Base-by-base conservation (phyloP, 2,329 filamentous ascomycete genomes). In the Metarhizium brunneum region DNA sequence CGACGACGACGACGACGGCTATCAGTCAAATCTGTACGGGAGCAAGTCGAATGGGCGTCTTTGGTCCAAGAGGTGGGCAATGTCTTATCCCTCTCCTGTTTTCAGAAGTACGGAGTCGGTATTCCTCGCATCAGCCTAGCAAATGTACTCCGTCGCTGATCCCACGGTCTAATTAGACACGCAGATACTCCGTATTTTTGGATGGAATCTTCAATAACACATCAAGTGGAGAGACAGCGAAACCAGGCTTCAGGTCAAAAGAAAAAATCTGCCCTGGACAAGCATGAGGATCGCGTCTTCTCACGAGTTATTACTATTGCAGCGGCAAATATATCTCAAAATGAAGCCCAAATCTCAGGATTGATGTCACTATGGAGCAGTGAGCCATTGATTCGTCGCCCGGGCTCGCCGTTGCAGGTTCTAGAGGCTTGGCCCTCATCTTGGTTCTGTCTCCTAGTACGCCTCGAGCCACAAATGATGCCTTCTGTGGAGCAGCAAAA, bases 161-260 rank as follows among this genome's bases (percentile, higher is more conserved):
- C 40, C 25, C 42, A 53, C 42, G 51, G 51, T 29, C 20, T 53
- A 53, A 53, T 47, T 47, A 53, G 42, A 48, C 45, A 48, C 6
- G 20, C 20, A 30, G 20, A 25, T 7, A 25, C 18, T 11, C 43
- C 3, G 32, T 25, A 25, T 25, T 16, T 16, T 16, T 14, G 40
- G 11, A 43, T 43, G 40, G 40, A 18, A 43, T 36, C 13, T 36
- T 36, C 35, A 36, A 2, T 36, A 13, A 8, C 35, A 38, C 29
- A 40, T 51, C 5, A 51, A 20, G 35, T 45, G 42, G 47, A 25
- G 47, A n/a, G 25, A 35, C 35, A 35, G 10, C 32, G 32, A 11
- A 7, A 11, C 32, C 32, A 35, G 32, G 10, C 32, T 11, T 11
- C 32, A 35, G 32, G 10, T 35, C 32, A 11, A 35, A 11, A 35